Evolutionary conservation across 345 rosid genomes (phyloP).

Genomic region (Eucalyptus marginata): DNA sequence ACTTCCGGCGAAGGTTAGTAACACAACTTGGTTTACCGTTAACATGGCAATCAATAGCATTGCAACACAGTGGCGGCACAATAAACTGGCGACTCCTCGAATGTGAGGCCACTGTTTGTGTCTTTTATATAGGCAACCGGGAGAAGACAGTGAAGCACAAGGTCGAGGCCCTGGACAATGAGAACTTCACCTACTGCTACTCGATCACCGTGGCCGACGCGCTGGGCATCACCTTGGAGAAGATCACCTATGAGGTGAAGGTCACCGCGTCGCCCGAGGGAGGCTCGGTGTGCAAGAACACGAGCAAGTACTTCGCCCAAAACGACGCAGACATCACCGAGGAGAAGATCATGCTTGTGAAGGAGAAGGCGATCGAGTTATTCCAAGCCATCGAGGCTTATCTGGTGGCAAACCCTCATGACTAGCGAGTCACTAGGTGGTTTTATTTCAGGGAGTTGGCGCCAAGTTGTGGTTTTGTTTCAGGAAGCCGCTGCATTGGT

Average conservation of each 20-base stretch:
- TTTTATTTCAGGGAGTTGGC: too few relatives aligned
- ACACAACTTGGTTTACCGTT: too few relatives aligned
- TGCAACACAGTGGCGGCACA: too few relatives aligned
- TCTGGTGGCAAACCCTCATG: background rate
- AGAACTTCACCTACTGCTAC: background rate
- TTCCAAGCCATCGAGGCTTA: conserved; percentile 18
- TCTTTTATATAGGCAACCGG: background rate
- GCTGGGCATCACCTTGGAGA: background rate
- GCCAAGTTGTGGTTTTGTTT: too few relatives aligned
- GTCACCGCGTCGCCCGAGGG: conserved; percentile 1
- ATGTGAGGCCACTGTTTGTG: background rate
- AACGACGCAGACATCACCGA: background rate
- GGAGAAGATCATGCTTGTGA: background rate
- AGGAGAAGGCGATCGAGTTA: background rate
- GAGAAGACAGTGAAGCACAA: conserved; percentile 9
- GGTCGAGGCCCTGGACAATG: conserved; percentile 14
- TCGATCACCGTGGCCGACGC: conserved; percentile 2
- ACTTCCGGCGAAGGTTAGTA: too few relatives aligned
- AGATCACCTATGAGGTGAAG: background rate
- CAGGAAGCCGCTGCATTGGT: too few relatives aligned
- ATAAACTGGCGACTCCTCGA: too few relatives aligned
- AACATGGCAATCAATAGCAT: too few relatives aligned
- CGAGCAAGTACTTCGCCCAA: background rate
- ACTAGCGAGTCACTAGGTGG: accelerated
- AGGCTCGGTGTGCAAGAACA: conserved; percentile 1